Conservation (phyloP, 2,329 filamentous ascomycete species). For the Diaporthe sp. region DNA sequence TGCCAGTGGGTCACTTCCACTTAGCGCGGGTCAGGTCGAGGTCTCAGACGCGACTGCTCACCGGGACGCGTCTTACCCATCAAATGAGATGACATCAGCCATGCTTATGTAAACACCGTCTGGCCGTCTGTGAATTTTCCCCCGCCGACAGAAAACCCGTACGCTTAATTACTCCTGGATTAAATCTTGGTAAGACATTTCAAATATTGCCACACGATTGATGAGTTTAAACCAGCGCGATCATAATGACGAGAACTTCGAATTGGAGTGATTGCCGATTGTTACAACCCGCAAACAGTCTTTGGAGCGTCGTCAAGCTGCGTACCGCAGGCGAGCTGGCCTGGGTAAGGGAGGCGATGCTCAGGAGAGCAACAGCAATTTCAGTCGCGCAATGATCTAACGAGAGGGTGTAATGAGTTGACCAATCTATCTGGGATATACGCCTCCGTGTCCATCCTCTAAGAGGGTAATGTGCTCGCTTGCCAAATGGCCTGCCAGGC, state of each 20-base stretch:
- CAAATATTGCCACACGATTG: not conserved
- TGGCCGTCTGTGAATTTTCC: not conserved
- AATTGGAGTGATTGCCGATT: not conserved
- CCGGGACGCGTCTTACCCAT: conserved; percentile 6
- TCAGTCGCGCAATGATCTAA: not conserved
- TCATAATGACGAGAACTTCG: too few species aligned
- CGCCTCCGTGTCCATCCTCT: conserved; percentile 31
- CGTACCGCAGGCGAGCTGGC: too few species aligned
- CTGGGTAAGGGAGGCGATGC: not conserved
- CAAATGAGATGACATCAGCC: conserved; percentile 32
- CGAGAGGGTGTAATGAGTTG: conserved; percentile 30
- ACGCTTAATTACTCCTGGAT: too few species aligned
- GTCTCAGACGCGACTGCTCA: conserved; percentile 23
- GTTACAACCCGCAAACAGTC: not conserved
- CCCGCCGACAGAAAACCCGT: not conserved
- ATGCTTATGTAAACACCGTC: conserved; percentile 20
- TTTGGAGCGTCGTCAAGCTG: not conserved
- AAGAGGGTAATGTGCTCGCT: conserved; percentile 30
- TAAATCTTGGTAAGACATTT: not conserved
- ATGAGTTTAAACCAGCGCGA: not conserved
- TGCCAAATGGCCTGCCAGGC: conserved; percentile 12
- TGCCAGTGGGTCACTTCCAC: conserved; percentile 9
- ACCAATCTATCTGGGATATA: conserved; percentile 39
- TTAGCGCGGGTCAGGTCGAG: conserved; percentile 17
- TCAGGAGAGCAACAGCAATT: not conserved